Conservation (phyloP, 495 filamentous ascomycete species). For the Mycothermus thermophilus region DNA sequence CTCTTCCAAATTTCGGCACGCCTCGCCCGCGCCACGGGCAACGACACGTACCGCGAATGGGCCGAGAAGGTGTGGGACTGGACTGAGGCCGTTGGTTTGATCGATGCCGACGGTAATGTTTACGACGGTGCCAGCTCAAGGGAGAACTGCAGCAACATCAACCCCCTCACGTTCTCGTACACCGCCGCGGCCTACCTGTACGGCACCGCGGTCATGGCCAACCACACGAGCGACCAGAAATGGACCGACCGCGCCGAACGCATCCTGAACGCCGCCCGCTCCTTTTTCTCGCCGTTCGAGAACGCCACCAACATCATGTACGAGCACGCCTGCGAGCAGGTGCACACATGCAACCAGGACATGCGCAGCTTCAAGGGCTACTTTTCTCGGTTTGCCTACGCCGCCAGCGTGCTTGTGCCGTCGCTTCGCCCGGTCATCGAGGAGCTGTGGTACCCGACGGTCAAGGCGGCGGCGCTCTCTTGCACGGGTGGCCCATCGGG, state of each 20-base stretch:
- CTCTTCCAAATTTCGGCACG: conserved; percentile 57
- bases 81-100: conserved; percentile 38
- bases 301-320: conserved; percentile 45
- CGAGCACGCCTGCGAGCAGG: conserved; percentile 60
- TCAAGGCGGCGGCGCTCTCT: conserved; percentile 46
- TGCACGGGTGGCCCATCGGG: conserved; percentile 46
- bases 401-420: conserved; percentile 46
- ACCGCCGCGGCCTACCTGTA: conserved; percentile 51
- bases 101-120: conserved; percentile 35
- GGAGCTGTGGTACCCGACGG: conserved; percentile 41
- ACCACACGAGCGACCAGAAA: conserved; percentile 38
- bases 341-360: conserved; percentile 50
- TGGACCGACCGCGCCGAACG: conserved; percentile 39
- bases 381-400: conserved; percentile 59
- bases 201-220: conserved; percentile 52
- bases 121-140: conserved; percentile 40
- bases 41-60: conserved; percentile 52
- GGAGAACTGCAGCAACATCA: conserved; percentile 32
- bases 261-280: conserved; percentile 30
- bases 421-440: conserved; percentile 39
- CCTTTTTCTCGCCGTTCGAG: conserved; percentile 33
- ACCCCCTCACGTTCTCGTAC: conserved; percentile 45
- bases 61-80: conserved; percentile 59
- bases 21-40: conserved; percentile 50
- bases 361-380: conserved; percentile 72